Conservation (phyloP, 805 yeast species). For the Ogataea pini region DNA sequence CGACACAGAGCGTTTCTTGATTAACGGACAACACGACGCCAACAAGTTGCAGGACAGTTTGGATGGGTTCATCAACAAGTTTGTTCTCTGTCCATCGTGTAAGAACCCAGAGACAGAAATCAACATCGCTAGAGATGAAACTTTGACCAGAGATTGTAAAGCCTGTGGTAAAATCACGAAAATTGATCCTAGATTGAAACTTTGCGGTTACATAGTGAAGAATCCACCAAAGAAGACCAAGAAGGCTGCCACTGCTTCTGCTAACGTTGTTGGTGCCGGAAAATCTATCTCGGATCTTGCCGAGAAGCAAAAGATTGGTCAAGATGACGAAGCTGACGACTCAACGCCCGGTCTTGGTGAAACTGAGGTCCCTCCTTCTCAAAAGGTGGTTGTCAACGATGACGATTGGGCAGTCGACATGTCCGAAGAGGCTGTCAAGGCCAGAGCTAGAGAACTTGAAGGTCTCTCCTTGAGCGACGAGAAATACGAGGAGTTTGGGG, state of each 20-base stretch:
- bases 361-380: constrained; percentile 58
- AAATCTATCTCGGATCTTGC: constrained; percentile 78
- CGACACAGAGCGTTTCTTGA: constrained; percentile 80
- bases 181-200: constrained; percentile 83
- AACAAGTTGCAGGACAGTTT: constrained; percentile 87
- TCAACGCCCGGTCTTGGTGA: constrained; percentile 43
- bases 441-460: constrained; percentile 86
- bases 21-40: constrained; percentile 93
- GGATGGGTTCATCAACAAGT: constrained; percentile 91
- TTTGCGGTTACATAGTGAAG: constrained; percentile 83
- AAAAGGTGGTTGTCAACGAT: constrained; percentile 70
- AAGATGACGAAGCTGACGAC: constrained; percentile 34
- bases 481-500: constrained; percentile 77
- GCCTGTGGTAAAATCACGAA: constrained; percentile 93
- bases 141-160: constrained; percentile 88
- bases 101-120: constrained; percentile 97
- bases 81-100: constrained; percentile 92
- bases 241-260: constrained; percentile 86
- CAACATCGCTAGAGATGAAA: constrained; percentile 70
- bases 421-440: constrained; percentile 92
- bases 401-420: constrained; percentile 98
- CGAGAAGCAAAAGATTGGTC: constrained; percentile 44
- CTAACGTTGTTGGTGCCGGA: constrained; percentile 88
- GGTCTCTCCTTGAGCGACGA: constrained; percentile 49
- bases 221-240: constrained; percentile 82